A percentile compares a stretch with the other conserved stretches of the same genome.
These are phyloP conservation scores for Guyanaporus albipodus DNA, from an alignment of 768 basidiomycete genomes.

Conservation along the genomic window DNA sequence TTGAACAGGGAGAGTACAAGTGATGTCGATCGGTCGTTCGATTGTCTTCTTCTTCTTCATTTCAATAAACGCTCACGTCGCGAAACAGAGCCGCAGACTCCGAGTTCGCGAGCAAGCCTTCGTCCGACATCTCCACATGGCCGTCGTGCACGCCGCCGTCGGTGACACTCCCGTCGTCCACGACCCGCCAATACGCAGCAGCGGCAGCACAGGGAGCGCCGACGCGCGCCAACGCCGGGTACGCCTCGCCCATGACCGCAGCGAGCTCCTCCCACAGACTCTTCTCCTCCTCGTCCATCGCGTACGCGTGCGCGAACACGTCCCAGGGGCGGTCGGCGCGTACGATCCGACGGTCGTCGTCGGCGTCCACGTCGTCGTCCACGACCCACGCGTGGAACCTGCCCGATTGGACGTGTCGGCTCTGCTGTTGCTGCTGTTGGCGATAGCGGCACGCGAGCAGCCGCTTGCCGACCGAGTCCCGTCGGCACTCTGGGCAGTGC, in stretches of 20 bases:
- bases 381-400: too few species aligned
- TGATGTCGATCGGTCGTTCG: too few species aligned
- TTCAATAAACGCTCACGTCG: constrained; percentile 23
- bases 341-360: constrained; percentile 6
- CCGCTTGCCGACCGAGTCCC: constrained; percentile 27
- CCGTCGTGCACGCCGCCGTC: constrained; percentile 4
- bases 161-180: constrained; percentile 4
- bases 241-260: constrained; percentile 17
- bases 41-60: background rate
- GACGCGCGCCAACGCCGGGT: constrained; percentile 13
- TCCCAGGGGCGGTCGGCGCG: constrained; percentile 11
- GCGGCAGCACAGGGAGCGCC: constrained; percentile 11
- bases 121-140: constrained; percentile 16
- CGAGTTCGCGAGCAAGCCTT: constrained; percentile 14
- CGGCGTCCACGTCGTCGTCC: background rate
- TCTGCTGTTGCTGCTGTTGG: constrained; percentile 11
- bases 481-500: constrained; percentile 29
- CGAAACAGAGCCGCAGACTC: constrained; percentile 18
- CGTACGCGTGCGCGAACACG: constrained; percentile 18
- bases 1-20: too few species aligned
- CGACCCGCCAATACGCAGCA: background rate
- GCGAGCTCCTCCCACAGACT: constrained; percentile 29
- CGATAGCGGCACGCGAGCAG: constrained; percentile 21
- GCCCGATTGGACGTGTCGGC: constrained; percentile 5
- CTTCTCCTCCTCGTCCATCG: constrained; percentile 25